Evolutionary conservation across 2,329 filamentous ascomycete genomes (phyloP).

Genomic region (Diaporthe vexans): DNA sequence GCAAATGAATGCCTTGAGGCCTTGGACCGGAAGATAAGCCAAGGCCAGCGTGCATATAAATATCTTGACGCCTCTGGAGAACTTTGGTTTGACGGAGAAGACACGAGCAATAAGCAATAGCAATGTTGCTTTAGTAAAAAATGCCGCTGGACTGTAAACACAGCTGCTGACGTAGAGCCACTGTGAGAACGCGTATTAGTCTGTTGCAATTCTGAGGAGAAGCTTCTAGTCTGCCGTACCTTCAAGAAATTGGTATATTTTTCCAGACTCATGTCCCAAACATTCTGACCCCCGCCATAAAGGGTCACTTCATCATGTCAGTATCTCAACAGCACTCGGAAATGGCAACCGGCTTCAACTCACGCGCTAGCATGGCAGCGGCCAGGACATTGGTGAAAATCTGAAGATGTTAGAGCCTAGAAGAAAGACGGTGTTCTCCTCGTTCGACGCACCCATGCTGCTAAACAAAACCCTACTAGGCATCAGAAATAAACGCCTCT

Average conservation of each 20-base stretch:
- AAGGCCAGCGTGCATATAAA: constrained; percentile 47
- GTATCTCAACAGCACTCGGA: not conserved
- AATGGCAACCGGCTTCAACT: not conserved
- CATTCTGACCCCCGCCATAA: constrained; percentile 6
- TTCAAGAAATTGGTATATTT: constrained; percentile 25
- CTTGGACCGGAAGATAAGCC: constrained; percentile 19
- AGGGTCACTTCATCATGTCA: constrained; percentile 19
- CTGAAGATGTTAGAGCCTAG: constrained; percentile 4
- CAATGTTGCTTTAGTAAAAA: constrained; percentile 47
- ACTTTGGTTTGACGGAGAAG: constrained; percentile 31
- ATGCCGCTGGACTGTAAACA: constrained; percentile 33
- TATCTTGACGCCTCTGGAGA: constrained; percentile 47
- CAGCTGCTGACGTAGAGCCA: constrained; percentile 16
- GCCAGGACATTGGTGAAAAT: constrained; percentile 18
- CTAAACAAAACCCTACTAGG: constrained; percentile 33
- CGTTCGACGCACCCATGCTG: constrained; percentile 30
- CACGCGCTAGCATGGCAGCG: not conserved
- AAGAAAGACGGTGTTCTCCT: not conserved
- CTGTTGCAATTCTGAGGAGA: too few species aligned
- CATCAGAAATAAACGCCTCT: not conserved
- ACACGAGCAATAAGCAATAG: constrained; percentile 51
- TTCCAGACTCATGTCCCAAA: constrained; percentile 16
- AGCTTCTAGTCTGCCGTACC: not conserved
- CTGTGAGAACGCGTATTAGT: not conserved
- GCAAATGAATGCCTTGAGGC: constrained; percentile 32